phyloP scores from a whole-genome alignment of 2,329 filamentous ascomycete species.

The Sporothrix schenckii region DNA sequence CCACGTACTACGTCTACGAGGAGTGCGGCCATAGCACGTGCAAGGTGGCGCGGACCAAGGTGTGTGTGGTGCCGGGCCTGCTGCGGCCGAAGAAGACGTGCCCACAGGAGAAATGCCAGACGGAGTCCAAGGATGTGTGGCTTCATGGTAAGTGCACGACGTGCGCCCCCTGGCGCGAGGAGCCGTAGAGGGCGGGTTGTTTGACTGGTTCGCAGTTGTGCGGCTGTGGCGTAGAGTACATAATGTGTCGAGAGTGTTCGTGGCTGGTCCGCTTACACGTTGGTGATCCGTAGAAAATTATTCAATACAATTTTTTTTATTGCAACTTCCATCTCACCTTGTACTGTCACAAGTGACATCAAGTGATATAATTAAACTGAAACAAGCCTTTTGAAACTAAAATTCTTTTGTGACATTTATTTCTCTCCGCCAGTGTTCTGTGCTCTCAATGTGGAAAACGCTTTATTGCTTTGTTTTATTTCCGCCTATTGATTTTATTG shows the following conservation, averaged over 20 bases:
- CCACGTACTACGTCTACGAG: background rate
- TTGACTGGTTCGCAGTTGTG: background rate
- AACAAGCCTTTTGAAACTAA: too few species aligned
- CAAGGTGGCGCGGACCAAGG: background rate
- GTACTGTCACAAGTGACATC: too few species aligned
- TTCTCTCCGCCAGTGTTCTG: too few species aligned
- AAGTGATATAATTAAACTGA: too few species aligned
- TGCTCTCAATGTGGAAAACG: too few species aligned
- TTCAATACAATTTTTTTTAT: too few species aligned
- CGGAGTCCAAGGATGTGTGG: background rate
- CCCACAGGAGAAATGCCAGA: background rate
- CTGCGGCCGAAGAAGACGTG: background rate
- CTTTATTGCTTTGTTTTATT: too few species aligned
- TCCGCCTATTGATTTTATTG: too few species aligned
- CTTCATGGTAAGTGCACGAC: background rate
- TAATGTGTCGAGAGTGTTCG: background rate
- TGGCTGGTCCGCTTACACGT: background rate
- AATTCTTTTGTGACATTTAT: too few species aligned
- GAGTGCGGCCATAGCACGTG: slow-evolving; percentile 1
- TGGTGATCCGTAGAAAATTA: background rate
- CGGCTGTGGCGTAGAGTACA: background rate
- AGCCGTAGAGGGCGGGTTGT: background rate
- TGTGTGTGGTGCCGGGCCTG: background rate
- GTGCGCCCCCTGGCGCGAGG: background rate
- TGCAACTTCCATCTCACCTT: too few species aligned